Percentiles rank a stretch among this genome's conserved stretches.
Conservation (phyloP, 139 green algal genomes). For the Micromonas commoda region DNA sequence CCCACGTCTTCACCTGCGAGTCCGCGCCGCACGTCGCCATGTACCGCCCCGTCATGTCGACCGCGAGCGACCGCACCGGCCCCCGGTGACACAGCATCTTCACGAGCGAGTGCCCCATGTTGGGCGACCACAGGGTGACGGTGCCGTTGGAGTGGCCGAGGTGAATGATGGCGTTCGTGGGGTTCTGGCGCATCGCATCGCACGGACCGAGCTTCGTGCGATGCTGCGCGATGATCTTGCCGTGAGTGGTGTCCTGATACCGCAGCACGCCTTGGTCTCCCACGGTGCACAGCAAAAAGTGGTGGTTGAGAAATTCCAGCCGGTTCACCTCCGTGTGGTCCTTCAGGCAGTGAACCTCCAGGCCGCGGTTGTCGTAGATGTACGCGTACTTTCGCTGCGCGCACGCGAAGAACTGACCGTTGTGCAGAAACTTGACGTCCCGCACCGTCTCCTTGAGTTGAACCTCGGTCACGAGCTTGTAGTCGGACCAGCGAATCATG, state of each 20-base stretch:
- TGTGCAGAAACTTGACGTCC: slow-evolving; percentile 90
- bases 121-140: slow-evolving; percentile 94
- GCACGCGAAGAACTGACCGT: slow-evolving; percentile 89
- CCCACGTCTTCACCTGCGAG: slow-evolving; percentile 76
- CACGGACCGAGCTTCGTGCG: slow-evolving; percentile 68
- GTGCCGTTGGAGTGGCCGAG: slow-evolving; percentile 78
- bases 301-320: slow-evolving; percentile 90
- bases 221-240: slow-evolving; percentile 76
- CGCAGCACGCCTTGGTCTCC: slow-evolving; percentile 66
- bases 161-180: slow-evolving; percentile 74
- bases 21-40: slow-evolving; percentile 84
- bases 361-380: slow-evolving; percentile 94
- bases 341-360: slow-evolving; percentile 94
- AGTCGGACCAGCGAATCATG: slow-evolving; percentile 79
- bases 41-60: slow-evolving; percentile 65
- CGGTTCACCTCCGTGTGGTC: slow-evolving; percentile 28
- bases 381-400: slow-evolving; percentile 92
- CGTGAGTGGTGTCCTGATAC: slow-evolving; percentile 92
- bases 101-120: slow-evolving; percentile 71
- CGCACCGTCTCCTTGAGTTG: slow-evolving; percentile 84
- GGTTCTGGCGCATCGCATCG: slow-evolving; percentile 73
- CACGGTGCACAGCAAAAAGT: slow-evolving; percentile 87
- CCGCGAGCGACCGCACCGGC: slow-evolving; percentile 45
- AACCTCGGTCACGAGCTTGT: slow-evolving; percentile 71
- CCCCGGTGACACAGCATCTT: slow-evolving; percentile 85